Base-by-base conservation (phyloP, 768 basidiomycete genomes). In the Hypsizygus marmoreus region DNA sequence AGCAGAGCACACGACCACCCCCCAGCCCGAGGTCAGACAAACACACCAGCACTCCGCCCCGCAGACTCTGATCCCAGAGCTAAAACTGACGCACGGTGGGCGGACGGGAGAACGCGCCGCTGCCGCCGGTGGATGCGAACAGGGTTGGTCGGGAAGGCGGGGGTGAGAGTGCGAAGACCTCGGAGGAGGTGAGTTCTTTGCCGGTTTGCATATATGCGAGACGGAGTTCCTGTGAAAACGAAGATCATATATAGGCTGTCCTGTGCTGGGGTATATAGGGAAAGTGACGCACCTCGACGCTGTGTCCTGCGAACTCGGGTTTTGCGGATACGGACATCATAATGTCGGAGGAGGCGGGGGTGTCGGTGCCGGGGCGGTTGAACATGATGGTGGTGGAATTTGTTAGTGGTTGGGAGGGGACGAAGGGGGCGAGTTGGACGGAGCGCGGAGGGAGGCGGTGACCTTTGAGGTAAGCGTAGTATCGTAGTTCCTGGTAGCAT, bases 191-290 rank as follows among this genome's bases (percentile, higher is more conserved):
- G 38, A 78, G 65, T 49, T 78, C 75, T 29, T 73, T 72, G 0
- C 72, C 66, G 30, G 66, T 62, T n/a, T 65, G 59, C 25, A 69
- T 48, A 44, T 51, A 74, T 0, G 77, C 77, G 35, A 80, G 52
- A 34, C 77, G 77, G 30, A 80, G 70, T 63, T 81, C 80, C 80
- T 81, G 49, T 14, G 8, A 13, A 9, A n/a, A n/a, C 9, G 6
- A 14, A 16, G 20, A 16, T 45, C 6, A 13, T n/a, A n/a, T 26
- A 6, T 13, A 8, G 23, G 24, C 19, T 6, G 13, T 6, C 14
- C 3, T 25, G 9, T 25, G 8, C n/a, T n/a, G 11, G 12, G 37
- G 19, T 8, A 43, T 24, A 16, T 14, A 29, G 11, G n/a, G 14
- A 6, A 40, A 26, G 4, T 17, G 33, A 31, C 47, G 36, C 42